Percentiles rank a stretch among this genome's conserved stretches.
phyloP scores from a whole-genome alignment of 2,329 filamentous ascomycete species.

The Phoma sp. region DNA sequence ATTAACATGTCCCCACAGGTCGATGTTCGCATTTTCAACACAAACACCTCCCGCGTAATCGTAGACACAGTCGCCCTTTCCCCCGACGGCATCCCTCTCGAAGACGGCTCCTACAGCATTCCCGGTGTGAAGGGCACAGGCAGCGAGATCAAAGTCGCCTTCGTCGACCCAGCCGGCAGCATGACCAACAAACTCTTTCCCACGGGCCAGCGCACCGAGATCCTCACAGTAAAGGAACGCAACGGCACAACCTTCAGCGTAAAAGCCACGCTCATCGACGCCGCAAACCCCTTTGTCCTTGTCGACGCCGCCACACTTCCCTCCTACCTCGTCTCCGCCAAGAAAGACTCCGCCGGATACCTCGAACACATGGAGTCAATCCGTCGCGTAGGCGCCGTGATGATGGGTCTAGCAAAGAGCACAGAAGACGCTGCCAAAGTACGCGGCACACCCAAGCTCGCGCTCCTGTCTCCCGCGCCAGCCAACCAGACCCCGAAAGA shows the following conservation, averaged over 20 bases:
- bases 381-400: constrained; percentile 59
- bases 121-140: constrained; percentile 67
- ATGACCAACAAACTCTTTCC: constrained; percentile 67
- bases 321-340: constrained; percentile 52
- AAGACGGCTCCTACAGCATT: constrained; percentile 63
- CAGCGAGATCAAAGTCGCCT: constrained; percentile 64
- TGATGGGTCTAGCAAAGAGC: constrained; percentile 63
- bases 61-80: constrained; percentile 60
- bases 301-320: constrained; percentile 60
- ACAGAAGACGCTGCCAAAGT: constrained; percentile 48
- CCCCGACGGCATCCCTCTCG: constrained; percentile 48
- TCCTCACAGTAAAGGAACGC: constrained; percentile 41
- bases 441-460: constrained; percentile 66
- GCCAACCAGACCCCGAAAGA: background rate
- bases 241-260: constrained; percentile 45
- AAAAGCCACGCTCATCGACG: constrained; percentile 64
- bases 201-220: constrained; percentile 61
- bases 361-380: constrained; percentile 63
- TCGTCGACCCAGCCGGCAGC: constrained; percentile 66
- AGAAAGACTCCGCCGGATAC: constrained; percentile 49
- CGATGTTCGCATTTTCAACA: constrained; percentile 67
- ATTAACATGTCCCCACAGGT: constrained; percentile 17
- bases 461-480: constrained; percentile 53
- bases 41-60: constrained; percentile 68
- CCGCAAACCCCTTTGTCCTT: constrained; percentile 68